Conservation (phyloP, 2,329 filamentous ascomycete species). For the Hypoxylon sp. region DNA sequence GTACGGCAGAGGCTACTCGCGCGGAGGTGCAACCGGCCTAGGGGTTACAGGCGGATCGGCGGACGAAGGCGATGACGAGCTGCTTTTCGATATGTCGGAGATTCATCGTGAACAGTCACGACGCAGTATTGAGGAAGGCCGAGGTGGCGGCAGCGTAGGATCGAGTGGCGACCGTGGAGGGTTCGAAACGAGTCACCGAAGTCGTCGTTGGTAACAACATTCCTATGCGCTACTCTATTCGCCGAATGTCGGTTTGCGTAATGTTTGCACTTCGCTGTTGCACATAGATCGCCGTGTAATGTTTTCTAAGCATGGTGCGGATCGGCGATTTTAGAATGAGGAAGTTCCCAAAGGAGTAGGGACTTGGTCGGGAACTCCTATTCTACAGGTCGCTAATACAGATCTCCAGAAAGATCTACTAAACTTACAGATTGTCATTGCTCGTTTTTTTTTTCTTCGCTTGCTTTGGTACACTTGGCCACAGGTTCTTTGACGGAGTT, state of each 20-base stretch:
- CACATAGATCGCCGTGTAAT: conserved; percentile 27
- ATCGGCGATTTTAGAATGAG: conserved; percentile 18
- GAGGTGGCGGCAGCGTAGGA: conserved; percentile 56
- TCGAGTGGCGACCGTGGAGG: conserved; percentile 52
- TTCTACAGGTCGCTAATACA: conserved; percentile 16
- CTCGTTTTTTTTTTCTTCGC: conserved; percentile 9
- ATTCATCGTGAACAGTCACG: conserved; percentile 68
- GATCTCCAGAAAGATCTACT: conserved; percentile 26
- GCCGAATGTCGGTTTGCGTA: not conserved
- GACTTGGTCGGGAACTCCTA: not conserved
- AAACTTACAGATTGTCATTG: conserved; percentile 37
- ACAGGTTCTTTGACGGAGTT: conserved; percentile 29
- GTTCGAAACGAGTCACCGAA: conserved; percentile 52
- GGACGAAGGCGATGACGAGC: conserved; percentile 72
- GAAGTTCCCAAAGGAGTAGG: conserved; percentile 3
- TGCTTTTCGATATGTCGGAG: conserved; percentile 79
- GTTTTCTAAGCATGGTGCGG: conserved; percentile 11
- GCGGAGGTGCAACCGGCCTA: conserved; percentile 53
- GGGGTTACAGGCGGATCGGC: conserved; percentile 60
- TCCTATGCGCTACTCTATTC: not conserved
- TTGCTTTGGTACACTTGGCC: conserved; percentile 27
- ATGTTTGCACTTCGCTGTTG: conserved; percentile 22
- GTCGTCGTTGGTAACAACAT: conserved; percentile 45
- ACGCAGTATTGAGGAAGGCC: conserved; percentile 68
- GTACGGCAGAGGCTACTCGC: conserved; percentile 52